A percentile compares a stretch with the other conserved stretches of the same genome.
phyloP scores from a whole-genome alignment of 2,329 filamentous ascomycete genomes.

The Epichloe bromicola region DNA sequence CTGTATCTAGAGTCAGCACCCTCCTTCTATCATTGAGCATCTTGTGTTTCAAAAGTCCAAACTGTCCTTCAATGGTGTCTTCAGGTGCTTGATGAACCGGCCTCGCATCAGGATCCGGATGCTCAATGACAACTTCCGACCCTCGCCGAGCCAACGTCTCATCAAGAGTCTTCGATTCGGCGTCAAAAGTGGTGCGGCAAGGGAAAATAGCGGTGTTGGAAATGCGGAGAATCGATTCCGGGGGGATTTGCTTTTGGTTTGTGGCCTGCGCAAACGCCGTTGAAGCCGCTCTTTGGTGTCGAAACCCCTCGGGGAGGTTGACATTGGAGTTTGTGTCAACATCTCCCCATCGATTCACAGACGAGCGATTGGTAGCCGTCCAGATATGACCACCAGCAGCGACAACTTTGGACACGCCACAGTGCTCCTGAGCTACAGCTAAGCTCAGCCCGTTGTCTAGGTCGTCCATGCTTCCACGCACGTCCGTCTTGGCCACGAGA shows the following conservation, averaged over 20 bases:
- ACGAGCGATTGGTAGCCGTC: slow-evolving; percentile 82
- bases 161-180: slow-evolving; percentile 41
- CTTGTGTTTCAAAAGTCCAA: slow-evolving; percentile 86
- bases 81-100: slow-evolving; percentile 57
- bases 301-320: slow-evolving; percentile 45
- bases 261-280: slow-evolving; percentile 24
- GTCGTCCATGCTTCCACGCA: slow-evolving; percentile 50
- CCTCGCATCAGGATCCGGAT: slow-evolving; percentile 25
- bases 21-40: slow-evolving; percentile 82
- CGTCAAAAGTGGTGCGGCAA: slow-evolving; percentile 35
- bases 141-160: slow-evolving; percentile 27
- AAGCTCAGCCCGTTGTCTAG: slow-evolving; percentile 82
- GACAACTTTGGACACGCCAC: slow-evolving; percentile 58
- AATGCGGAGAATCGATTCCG: slow-evolving; percentile 65
- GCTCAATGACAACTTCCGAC: slow-evolving; percentile 18
- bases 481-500: slow-evolving; percentile 91
- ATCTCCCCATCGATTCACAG: slow-evolving; percentile 83
- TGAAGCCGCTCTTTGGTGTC: slow-evolving; percentile 33
- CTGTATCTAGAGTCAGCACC: slow-evolving; percentile 84
- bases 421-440: slow-evolving; percentile 85
- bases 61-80: slow-evolving; percentile 86
- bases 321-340: slow-evolving; percentile 67
- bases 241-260: slow-evolving; percentile 54
- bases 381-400: slow-evolving; percentile 67
- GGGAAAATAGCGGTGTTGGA: slow-evolving; percentile 73